Evolutionary conservation across 2,329 filamentous ascomycete species (phyloP).

Genomic region (Pseudogymnoascus sp.): DNA sequence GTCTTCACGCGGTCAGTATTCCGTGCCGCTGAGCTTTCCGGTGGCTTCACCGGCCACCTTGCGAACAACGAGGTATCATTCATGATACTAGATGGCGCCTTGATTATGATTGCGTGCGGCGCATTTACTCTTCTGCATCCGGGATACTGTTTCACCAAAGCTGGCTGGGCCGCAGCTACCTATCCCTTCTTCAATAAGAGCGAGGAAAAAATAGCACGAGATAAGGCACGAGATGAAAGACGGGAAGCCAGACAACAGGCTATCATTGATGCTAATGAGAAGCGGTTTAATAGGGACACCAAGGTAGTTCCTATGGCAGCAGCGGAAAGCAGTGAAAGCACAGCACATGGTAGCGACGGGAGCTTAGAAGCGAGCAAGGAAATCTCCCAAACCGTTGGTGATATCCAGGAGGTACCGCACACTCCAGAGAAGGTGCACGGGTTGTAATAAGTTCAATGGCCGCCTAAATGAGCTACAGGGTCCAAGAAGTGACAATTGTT

Average conservation of each 20-base stretch:
- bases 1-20: constrained; percentile 46
- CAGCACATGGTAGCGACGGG: background rate
- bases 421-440: background rate
- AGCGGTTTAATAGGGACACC: background rate
- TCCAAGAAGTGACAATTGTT: background rate
- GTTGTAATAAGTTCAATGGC: background rate
- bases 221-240: background rate
- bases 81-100: constrained; percentile 34
- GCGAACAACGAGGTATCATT: constrained; percentile 36
- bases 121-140: background rate
- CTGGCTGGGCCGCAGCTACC: background rate
- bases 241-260: background rate
- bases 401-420: background rate
- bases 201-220: background rate
- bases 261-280: background rate
- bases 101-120: constrained; percentile 29
- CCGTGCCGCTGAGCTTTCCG: constrained; percentile 44
- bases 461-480: background rate
- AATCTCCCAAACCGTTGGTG: background rate
- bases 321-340: background rate
- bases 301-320: background rate
- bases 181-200: background rate
- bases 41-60: constrained; percentile 41
- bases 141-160: background rate
- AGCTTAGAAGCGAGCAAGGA: background rate